Evolutionary conservation across 495 filamentous ascomycete genomes (phyloP).

Genomic region (Xylaria palmicola): DNA sequence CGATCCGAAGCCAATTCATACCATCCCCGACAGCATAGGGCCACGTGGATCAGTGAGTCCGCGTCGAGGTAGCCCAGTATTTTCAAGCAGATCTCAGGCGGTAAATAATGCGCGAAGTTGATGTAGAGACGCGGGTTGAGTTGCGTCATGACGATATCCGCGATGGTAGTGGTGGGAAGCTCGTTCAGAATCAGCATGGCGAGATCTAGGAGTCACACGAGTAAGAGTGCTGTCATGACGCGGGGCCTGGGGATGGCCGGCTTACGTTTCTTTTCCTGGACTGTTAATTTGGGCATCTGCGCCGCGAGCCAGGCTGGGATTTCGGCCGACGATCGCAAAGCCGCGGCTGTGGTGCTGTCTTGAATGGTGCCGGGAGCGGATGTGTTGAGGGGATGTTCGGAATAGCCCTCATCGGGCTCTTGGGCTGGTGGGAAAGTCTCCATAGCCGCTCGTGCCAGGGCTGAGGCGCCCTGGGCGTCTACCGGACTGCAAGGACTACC

Average conservation of each 20-base stretch:
- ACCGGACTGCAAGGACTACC: not conserved
- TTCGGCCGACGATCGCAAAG: conserved; percentile 28
- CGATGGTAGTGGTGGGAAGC: conserved; percentile 71
- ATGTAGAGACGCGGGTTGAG: conserved; percentile 82
- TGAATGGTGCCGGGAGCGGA: conserved; percentile 27
- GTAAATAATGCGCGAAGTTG: conserved; percentile 82
- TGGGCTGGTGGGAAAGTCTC: conserved; percentile 36
- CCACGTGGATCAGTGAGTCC: conserved; percentile 70
- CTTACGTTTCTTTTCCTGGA: conserved; percentile 50
- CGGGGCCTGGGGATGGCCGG: not conserved
- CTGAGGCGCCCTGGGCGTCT: not conserved
- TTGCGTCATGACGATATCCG: conserved; percentile 68
- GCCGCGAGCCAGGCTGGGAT: conserved; percentile 45
- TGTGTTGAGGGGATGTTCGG: conserved; percentile 54
- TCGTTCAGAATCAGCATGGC: conserved; percentile 66
- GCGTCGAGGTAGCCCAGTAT: conserved; percentile 84
- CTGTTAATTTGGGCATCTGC: conserved; percentile 46
- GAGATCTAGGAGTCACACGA: conserved; percentile 46
- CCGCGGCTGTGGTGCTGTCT: conserved; percentile 24
- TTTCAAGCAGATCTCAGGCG: conserved; percentile 83
- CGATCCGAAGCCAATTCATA: conserved; percentile 76
- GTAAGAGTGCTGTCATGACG: not conserved
- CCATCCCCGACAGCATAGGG: conserved; percentile 78
- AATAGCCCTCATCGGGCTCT: conserved; percentile 59
- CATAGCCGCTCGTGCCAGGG: conserved; percentile 20